Conservation (phyloP, 2,329 filamentous ascomycete species). For the Pseudogymnoascus sp. region DNA sequence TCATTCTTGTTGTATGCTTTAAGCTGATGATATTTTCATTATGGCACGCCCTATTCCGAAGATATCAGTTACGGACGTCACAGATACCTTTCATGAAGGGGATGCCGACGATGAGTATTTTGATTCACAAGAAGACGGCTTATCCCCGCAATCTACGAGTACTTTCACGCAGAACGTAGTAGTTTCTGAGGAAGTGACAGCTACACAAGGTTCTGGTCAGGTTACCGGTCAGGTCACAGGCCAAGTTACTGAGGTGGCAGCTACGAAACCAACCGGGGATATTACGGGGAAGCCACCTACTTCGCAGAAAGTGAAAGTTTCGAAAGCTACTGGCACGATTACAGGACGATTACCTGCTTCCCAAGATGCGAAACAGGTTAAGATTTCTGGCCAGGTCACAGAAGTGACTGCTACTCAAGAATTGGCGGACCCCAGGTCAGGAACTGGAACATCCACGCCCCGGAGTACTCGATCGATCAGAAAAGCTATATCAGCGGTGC, state of each 20-base stretch:
- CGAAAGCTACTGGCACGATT: neutral
- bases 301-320: neutral
- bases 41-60: neutral
- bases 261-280: neutral
- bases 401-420: neutral
- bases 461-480: neutral
- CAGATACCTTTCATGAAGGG: neutral
- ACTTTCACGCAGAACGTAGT: neutral
- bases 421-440: neutral
- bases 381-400: neutral
- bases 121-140: neutral
- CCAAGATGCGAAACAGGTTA: neutral
- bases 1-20: neutral
- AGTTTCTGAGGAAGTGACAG: neutral
- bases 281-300: neutral
- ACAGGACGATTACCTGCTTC: neutral
- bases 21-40: neutral
- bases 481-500: neutral
- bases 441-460: neutral
- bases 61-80: neutral
- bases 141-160: neutral
- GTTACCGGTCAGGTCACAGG: neutral
- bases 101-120: slow-evolving; percentile 1
- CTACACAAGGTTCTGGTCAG: neutral
- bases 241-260: neutral